A percentile compares a stretch with the other conserved stretches of the same genome.
These are phyloP conservation scores for Cyphellophora europaea DNA, from an alignment of 2,329 filamentous ascomycete species.

Conservation along the genomic window DNA sequence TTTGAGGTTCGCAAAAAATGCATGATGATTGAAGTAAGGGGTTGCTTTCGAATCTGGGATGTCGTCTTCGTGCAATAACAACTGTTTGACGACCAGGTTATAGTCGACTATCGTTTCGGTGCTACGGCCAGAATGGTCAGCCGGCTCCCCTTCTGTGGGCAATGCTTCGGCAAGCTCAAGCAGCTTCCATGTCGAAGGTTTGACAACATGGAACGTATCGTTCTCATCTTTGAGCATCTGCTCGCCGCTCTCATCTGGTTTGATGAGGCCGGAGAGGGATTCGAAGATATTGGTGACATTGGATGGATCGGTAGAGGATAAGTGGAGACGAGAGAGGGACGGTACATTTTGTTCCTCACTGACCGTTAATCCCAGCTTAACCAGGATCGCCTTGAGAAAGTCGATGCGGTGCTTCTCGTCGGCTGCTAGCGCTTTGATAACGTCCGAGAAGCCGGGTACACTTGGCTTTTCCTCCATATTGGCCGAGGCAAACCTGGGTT, in stretches of 20 bases:
- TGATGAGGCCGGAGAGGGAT: constrained; percentile 54
- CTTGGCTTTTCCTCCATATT: constrained; percentile 64
- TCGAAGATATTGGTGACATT: constrained; percentile 60
- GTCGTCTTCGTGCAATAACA: constrained; percentile 61
- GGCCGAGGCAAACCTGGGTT: constrained; percentile 63
- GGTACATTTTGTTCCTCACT: constrained; percentile 63
- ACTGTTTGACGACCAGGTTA: constrained; percentile 59
- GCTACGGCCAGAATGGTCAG: constrained; percentile 23
- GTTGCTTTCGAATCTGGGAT: constrained; percentile 65
- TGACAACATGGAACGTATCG: constrained; percentile 73
- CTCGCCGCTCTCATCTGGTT: constrained; percentile 55
- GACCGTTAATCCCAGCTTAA: constrained; percentile 72
- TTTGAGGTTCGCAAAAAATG: constrained; percentile 64
- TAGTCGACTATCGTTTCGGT: constrained; percentile 62
- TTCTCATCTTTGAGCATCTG: constrained; percentile 71
- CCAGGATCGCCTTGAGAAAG: constrained; percentile 72
- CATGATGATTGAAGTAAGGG: constrained; percentile 74
- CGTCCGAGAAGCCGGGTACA: constrained; percentile 57
- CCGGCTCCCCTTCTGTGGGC: constrained; percentile 22
- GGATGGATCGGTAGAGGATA: constrained; percentile 59
- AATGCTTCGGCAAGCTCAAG: constrained; percentile 47
- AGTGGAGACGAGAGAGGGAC: constrained; percentile 70
- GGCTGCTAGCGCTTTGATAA: constrained; percentile 58
- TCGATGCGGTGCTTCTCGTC: constrained; percentile 61
- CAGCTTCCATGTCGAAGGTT: constrained; percentile 52